Evolutionary conservation across 1,284 basidiomycete genomes (phyloP), one percentile per base, ranked within the genome.

Genomic region (Phellopilus nigrolimitatus): DNA sequence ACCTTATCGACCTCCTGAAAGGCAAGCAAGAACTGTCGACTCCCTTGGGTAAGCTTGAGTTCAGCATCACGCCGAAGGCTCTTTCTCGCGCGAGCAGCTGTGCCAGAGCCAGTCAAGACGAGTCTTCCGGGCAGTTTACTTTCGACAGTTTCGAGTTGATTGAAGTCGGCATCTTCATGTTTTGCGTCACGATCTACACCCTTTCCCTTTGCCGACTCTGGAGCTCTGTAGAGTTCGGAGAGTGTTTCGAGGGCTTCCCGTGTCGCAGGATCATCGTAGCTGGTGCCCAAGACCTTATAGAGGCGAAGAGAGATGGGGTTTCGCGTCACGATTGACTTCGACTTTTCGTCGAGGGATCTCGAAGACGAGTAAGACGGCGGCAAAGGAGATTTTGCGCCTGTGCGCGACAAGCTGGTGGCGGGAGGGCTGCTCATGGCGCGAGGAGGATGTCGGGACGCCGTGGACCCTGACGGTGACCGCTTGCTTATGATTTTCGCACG

Each of bases 1-100:
- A 93, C 92, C 71, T 88, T 76, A 70, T 97, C 89, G 19, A 97
- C 91, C 59, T 91, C 83, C 9, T 81, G 81, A 53, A 97, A 88
- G 0, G 90, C 90, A 33, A 79, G 74, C 48, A 97, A 67, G 66
- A 97, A 95, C 57, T 81, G 78, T 41, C 79, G 76, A 57, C 90
- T 92, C 1, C 91, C 89, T 47, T 85, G 79, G 0, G 87, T 82
- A 34, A 97, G 73, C 61, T 82, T 84, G 47, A 72, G 73, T 64
- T 97, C 93, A 63, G 95, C 82, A 64, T 97, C 93, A 50, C 82
- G 74, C 52, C 89, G 80, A 47, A 97, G 73, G 61, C 84, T 82
- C 64, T 83, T 87, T 49, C 92, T 75, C 15, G 89, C 91, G 27
- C 75, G 69, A 3, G 77, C 75, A 0, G 88, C 84, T 3, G 76